phyloP scores from a whole-genome alignment of 176 grass and related monocot species.

The Thinopyrum elongatum region DNA sequence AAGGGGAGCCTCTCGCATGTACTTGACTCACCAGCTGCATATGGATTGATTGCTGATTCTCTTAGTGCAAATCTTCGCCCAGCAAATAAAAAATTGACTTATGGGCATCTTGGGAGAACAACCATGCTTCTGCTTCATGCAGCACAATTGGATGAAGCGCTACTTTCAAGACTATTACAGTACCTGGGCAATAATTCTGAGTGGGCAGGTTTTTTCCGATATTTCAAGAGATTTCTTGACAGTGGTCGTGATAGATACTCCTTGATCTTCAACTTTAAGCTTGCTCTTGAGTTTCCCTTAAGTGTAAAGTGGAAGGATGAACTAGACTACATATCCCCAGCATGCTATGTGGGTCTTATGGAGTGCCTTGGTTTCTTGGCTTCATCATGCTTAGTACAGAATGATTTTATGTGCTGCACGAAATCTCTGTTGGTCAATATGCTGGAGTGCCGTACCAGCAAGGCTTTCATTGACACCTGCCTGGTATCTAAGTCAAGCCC shows the following conservation, averaged over 20 bases:
- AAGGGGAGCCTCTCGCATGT: slow-evolving; percentile 22
- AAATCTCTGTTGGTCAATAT: slow-evolving; percentile 41
- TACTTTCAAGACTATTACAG: slow-evolving; percentile 19
- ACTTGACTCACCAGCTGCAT: slow-evolving; percentile 26
- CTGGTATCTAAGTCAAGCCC: background rate
- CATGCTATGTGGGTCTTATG: slow-evolving; percentile 52
- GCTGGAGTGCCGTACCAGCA: background rate
- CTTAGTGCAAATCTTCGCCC: slow-evolving; percentile 20
- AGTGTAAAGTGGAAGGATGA: slow-evolving; percentile 15
- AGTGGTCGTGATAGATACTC: slow-evolving; percentile 25
- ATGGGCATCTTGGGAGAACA: slow-evolving; percentile 48
- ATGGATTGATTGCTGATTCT: slow-evolving; percentile 31
- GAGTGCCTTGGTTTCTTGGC: slow-evolving; percentile 57
- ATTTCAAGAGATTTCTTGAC: slow-evolving; percentile 37
- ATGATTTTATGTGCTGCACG: slow-evolving; percentile 34
- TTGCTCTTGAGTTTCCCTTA: slow-evolving; percentile 41
- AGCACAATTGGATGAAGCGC: slow-evolving; percentile 18
- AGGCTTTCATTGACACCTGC: slow-evolving; percentile 20
- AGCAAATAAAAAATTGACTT: slow-evolving; percentile 33
- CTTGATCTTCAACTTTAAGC: slow-evolving; percentile 34
- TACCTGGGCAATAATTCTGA: slow-evolving; percentile 8
- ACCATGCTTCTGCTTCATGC: slow-evolving; percentile 43
- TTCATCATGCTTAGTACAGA: slow-evolving; percentile 14
- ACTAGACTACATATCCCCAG: slow-evolving; percentile 45
- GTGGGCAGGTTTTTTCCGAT: slow-evolving; percentile 47